These are phyloP conservation scores for Borovskyia barvae DNA, from an alignment of 208 protist species.

Conservation along the genomic window DNA sequence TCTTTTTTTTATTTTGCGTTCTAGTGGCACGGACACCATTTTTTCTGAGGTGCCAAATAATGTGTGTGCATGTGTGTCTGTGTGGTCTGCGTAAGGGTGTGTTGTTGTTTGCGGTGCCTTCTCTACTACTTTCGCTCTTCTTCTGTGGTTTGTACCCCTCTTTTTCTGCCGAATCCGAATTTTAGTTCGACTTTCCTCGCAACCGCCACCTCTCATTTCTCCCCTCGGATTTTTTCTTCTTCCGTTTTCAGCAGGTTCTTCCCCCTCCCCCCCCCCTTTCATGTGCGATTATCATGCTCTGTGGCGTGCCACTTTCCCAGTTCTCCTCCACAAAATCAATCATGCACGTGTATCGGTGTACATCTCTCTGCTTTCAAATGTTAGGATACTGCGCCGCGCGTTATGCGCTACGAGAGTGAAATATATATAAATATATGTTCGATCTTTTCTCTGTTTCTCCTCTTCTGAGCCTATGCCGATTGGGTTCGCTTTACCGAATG, in stretches of 20 bases:
- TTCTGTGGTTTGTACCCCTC: background rate
- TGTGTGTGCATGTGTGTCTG: background rate
- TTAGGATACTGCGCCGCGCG: too few species aligned
- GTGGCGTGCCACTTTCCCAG: too few species aligned
- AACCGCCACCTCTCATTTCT: background rate
- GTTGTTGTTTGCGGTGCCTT: background rate
- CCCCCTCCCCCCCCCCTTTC: too few species aligned
- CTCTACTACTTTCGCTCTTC: background rate
- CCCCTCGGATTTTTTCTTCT: slow-evolving; percentile 14
- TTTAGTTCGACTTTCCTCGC: background rate
- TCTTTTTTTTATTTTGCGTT: background rate
- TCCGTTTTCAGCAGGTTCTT: too few species aligned
- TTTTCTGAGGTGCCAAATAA: too few species aligned
- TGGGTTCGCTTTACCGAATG: background rate
- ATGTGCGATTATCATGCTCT: too few species aligned
- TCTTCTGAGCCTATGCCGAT: background rate
- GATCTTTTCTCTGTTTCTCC: slow-evolving; percentile 4
- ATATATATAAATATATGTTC: too few species aligned
- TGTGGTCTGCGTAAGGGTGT: background rate
- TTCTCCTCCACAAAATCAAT: too few species aligned
- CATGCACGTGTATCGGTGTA: too few species aligned
- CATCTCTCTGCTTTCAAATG: too few species aligned
- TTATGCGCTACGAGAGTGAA: too few species aligned
- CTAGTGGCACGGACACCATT: background rate
- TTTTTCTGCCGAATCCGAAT: background rate